Evolutionary conservation across 208 protist genomes (phyloP), one percentile per base, ranked within the genome.

Genomic region (Trypanosoma platydactyli): DNA sequence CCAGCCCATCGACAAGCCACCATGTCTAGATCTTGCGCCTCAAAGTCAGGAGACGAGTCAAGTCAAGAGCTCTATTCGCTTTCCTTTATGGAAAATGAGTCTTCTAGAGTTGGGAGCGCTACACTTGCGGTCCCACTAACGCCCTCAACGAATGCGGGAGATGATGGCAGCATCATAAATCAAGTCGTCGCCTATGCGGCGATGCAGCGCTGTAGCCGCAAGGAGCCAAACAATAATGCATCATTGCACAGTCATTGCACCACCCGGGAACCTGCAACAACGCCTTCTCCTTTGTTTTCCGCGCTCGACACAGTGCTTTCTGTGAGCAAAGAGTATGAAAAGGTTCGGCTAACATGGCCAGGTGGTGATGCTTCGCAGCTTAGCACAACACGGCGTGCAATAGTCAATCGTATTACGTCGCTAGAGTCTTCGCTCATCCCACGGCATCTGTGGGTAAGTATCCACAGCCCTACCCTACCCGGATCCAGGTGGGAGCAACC

Each of bases 241-340:
- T 38, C 33, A 9, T 45, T 46, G 25, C 33, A 38, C 40, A 27
- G 57, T 33, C 51, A 42, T 24, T 1, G 24, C 41, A 48, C 0
- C 57, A 13, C 3, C n/a, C 30, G n/a, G 24, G 40, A 2, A 24
- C 6, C 22, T 9, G 16, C 13, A 35, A 13, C 15, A 53, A 29
- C 13, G 13, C 63, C 58, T 40, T 67, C 49, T 45, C 65, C 73
- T n/a, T n/a, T 66, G 35, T 88, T 92, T 48, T 91, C 84, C 11
- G 45, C 83, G 15, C 63, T 95, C 18, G 80, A 91, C 55, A 77
- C 83, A 5, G 81, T 90, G 5, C 79, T 95, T 25, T 62, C 77
- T 38, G 89, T 95, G 4, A 90, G 82, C 49, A 78, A 80, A 9
- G 86, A 95, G 59, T 95, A 77, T 64, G 86, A 92, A 57, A 80